phyloP scores from a whole-genome alignment of 176 grass and related monocot species.

The Rhynchospora tenuis region DNA sequence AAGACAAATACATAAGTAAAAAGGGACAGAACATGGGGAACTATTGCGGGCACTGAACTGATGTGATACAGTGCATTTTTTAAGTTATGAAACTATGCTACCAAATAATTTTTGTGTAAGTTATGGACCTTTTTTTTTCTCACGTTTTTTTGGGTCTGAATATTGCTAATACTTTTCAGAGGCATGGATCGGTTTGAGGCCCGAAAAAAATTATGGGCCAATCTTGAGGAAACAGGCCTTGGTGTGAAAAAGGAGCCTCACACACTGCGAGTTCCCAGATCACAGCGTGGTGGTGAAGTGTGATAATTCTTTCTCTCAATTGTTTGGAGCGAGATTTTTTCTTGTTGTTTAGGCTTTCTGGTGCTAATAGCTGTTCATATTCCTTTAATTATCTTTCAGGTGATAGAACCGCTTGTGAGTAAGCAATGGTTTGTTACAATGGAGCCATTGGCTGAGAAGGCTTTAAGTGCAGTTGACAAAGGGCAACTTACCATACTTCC shows the following conservation, averaged over 20 bases:
- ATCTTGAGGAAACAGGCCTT: slow-evolving; percentile 82
- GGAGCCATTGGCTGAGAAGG: slow-evolving; percentile 88
- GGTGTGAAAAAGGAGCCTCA: slow-evolving; percentile 90
- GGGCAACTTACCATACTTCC: slow-evolving; percentile 89
- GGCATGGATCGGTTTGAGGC: slow-evolving; percentile 92
- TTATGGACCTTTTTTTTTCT: background rate
- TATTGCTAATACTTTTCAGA: slow-evolving; percentile 38
- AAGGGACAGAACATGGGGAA: background rate
- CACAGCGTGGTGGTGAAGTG: slow-evolving; percentile 97
- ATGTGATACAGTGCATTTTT: background rate
- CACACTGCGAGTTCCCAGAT: slow-evolving; percentile 88
- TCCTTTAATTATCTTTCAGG: slow-evolving; percentile 36
- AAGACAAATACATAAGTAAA: background rate
- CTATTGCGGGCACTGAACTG: background rate
- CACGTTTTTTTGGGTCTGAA: slow-evolving; percentile 24
- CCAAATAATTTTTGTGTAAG: background rate
- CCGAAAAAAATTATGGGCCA: slow-evolving; percentile 85
- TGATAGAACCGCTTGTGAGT: slow-evolving; percentile 96
- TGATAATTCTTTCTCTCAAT: slow-evolving; percentile 38
- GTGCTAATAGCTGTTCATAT: slow-evolving; percentile 28
- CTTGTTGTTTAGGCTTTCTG: background rate
- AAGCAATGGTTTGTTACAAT: slow-evolving; percentile 99
- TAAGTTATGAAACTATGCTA: background rate
- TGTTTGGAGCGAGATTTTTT: slow-evolving; percentile 8
- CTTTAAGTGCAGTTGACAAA: slow-evolving; percentile 75